phyloP scores from a whole-genome alignment of 2,329 filamentous ascomycete species.

The Phialophora verrucosa region DNA sequence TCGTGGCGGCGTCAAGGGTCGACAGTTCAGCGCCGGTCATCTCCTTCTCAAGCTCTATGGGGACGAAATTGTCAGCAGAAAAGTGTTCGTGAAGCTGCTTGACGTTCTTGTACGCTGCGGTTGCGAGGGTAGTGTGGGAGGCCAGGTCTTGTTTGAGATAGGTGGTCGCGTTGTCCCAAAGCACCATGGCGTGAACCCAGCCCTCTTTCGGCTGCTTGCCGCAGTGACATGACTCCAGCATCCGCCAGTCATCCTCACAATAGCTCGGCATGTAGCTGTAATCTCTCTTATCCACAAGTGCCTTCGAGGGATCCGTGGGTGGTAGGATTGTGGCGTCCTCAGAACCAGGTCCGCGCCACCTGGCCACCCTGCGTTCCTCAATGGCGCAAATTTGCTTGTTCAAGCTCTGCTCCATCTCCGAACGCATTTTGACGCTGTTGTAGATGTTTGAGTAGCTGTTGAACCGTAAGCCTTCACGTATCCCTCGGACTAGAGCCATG shows the following conservation, averaged over 20 bases:
- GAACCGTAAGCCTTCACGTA: conserved; percentile 48
- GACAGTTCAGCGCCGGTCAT: conserved; percentile 31
- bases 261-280: conserved; percentile 35
- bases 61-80: neutral
- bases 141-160: conserved; percentile 34
- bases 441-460: conserved; percentile 54
- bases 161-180: conserved; percentile 34
- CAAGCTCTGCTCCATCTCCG: conserved; percentile 42
- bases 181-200: conserved; percentile 34
- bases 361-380: conserved; percentile 49
- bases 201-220: conserved; percentile 32
- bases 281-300: conserved; percentile 37
- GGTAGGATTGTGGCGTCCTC: conserved; percentile 27
- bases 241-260: conserved; percentile 28
- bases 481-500: conserved; percentile 45
- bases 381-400: conserved; percentile 50
- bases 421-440: conserved; percentile 47
- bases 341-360: conserved; percentile 43
- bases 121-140: conserved; percentile 16
- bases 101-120: conserved; percentile 25
- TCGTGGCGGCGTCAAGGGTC: conserved; percentile 18
- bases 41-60: conserved; percentile 11
- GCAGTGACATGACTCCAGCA: conserved; percentile 27
- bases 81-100: neutral
- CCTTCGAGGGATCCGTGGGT: conserved; percentile 6